Evolutionary conservation across 1,139 yeast species (phyloP), one percentile per base, ranked within the genome.

Genomic region (Candida sp.): DNA sequence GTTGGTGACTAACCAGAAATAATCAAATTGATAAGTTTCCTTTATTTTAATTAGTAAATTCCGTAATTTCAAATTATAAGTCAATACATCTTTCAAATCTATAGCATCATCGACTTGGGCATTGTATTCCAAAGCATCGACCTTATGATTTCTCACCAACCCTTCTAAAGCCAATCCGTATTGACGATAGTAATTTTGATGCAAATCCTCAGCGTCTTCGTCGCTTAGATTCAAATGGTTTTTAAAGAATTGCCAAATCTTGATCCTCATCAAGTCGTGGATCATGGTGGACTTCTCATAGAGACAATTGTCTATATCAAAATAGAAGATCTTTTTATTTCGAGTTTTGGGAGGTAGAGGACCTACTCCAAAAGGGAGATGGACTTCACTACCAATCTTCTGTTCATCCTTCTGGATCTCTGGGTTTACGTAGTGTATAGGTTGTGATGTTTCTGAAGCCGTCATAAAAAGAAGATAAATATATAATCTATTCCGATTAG

Each of bases 161-260:
- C 99, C 99, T 61, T 93, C 96, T 41, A 93, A 78, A 0, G 98
- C 98, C 48, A 93, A 74, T 0, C 99, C 99, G 56, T 90, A 93
- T 38, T 87, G 84, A 51, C 78, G 80, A 63, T 91, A 93, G 66
- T 93, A 93, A 50, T 77, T 75, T 58, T 73, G 70, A 56, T 89
- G 96, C 46, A 91, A 72, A 33, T 70, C 59, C 42, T 75, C 78
- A 1, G 99, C 98, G n/a, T 84, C 89, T 44, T 83, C 84, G 51
- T 84, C 90, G 45, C 71, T 69, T 36, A 93, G 66, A 19, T 73
- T 60, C 42, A 93, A 72, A 42, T 76, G 74, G 43, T 74, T 73
- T 52, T 83, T 85, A 68, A 93, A 88, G 64, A 86, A 93, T 39
- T 83, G 71, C 54, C 87, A 95, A 52, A 93, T 93, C 52, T 84